Percentiles rank a stretch among this genome's conserved stretches.
These are phyloP conservation scores for Clohesyomyces aquaticus DNA, from an alignment of 495 filamentous ascomycete species.

Conservation along the genomic window DNA sequence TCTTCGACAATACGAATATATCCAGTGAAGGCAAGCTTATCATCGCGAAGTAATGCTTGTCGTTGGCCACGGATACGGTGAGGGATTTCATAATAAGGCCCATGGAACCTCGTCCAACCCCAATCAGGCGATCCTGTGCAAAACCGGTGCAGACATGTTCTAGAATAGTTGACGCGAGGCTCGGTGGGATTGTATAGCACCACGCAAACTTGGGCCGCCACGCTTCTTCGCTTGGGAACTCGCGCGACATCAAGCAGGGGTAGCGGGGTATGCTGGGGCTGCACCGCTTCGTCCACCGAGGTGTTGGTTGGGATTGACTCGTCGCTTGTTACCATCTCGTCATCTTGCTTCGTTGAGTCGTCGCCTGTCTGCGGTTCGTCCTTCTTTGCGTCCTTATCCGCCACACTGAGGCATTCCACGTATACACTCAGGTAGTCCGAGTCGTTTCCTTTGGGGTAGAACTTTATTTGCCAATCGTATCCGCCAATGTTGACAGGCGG, in stretches of 20 bases:
- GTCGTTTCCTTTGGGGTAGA: slow-evolving; percentile 68
- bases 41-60: slow-evolving; percentile 64
- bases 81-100: slow-evolving; percentile 63
- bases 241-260: slow-evolving; percentile 38
- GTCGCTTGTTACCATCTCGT: slow-evolving; percentile 20
- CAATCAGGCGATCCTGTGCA: slow-evolving; percentile 63
- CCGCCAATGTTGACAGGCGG: slow-evolving; percentile 62
- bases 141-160: slow-evolving; percentile 64
- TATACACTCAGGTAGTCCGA: slow-evolving; percentile 66
- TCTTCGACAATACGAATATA: slow-evolving; percentile 68
- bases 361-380: slow-evolving; percentile 8
- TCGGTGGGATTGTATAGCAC: slow-evolving; percentile 69
- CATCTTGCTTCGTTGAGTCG: not conserved
- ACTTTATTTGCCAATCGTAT: slow-evolving; percentile 72
- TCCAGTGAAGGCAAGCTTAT: slow-evolving; percentile 65
- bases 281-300: not conserved
- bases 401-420: slow-evolving; percentile 62
- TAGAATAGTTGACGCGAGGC: slow-evolving; percentile 62
- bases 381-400: slow-evolving; percentile 27
- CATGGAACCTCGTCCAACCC: slow-evolving; percentile 70
- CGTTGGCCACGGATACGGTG: slow-evolving; percentile 61
- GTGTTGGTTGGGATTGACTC: not conserved
- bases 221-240: slow-evolving; percentile 38
- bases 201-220: slow-evolving; percentile 65
- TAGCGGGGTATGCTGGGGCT: slow-evolving; percentile 40